These are phyloP conservation scores for Ogataea methylovora DNA, from an alignment of 805 yeast genomes.

Conservation along the genomic window DNA sequence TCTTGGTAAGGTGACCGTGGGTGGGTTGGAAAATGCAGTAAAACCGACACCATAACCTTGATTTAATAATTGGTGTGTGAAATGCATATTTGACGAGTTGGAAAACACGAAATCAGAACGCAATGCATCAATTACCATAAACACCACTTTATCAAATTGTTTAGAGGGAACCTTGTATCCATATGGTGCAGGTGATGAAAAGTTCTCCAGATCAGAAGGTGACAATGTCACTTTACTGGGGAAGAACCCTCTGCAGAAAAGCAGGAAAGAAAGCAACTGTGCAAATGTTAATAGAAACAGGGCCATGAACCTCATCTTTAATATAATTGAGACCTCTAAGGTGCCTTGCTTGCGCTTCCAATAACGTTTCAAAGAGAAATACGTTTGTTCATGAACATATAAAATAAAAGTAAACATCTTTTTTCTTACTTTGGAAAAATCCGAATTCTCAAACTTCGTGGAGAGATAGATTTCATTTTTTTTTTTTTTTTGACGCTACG, in stretches of 20 bases:
- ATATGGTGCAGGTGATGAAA: constrained; percentile 24
- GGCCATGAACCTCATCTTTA: constrained; percentile 9
- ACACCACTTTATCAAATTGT: constrained; percentile 58
- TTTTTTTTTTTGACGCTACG: too few species aligned
- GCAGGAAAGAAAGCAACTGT: constrained; percentile 47
- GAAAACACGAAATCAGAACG: constrained; percentile 81
- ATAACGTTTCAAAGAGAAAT: too few species aligned
- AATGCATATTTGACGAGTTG: constrained; percentile 53
- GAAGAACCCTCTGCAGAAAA: constrained; percentile 80
- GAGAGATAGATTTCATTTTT: too few species aligned
- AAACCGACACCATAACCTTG: constrained; percentile 74
- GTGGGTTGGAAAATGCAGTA: constrained; percentile 91
- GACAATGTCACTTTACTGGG: constrained; percentile 78
- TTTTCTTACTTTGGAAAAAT: too few species aligned
- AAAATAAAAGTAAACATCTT: too few species aligned
- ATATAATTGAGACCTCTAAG: too few species aligned
- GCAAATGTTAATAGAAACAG: constrained; percentile 13
- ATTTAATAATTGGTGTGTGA: constrained; percentile 57
- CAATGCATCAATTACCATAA: constrained; percentile 91
- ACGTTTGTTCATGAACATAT: too few species aligned
- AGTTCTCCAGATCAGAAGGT: constrained; percentile 40
- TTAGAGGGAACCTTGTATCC: constrained; percentile 25
- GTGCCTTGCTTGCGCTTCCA: too few species aligned
- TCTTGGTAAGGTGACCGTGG: constrained; percentile 93
- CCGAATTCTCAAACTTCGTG: too few species aligned